A percentile compares a stretch with the other conserved stretches of the same genome.
Evolutionary conservation across 805 yeast species (phyloP).

Genomic region (Yarrowia hollandica): DNA sequence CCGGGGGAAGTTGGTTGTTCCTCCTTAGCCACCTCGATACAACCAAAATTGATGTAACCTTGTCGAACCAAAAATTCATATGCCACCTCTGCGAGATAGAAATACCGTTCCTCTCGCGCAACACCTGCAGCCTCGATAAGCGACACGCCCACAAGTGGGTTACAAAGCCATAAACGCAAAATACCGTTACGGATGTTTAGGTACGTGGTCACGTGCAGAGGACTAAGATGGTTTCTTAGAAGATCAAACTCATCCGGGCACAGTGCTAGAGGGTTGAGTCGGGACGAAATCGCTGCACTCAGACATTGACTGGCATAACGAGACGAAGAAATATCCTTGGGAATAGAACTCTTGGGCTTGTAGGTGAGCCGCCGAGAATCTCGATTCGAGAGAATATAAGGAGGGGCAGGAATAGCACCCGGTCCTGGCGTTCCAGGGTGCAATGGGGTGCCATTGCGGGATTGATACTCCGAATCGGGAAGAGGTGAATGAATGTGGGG

Average conservation of each 20-base stretch:
- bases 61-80: conserved; percentile 46
- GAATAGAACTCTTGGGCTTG: conserved; percentile 45
- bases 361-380: conserved; percentile 33
- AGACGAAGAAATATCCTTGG: conserved; percentile 42
- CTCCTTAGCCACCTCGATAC: conserved; percentile 39
- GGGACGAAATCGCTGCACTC: conserved; percentile 45
- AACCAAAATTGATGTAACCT: conserved; percentile 48
- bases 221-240: conserved; percentile 41
- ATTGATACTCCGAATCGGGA: conserved; percentile 27
- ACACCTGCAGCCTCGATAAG: conserved; percentile 48
- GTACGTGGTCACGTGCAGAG: conserved; percentile 46
- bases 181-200: conserved; percentile 47
- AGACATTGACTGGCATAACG: conserved; percentile 45
- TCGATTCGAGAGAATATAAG: conserved; percentile 34
- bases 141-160: conserved; percentile 46
- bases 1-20: conserved; percentile 30
- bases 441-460: conserved; percentile 5
- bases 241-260: conserved; percentile 43
- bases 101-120: conserved; percentile 44
- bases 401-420: conserved; percentile 34
- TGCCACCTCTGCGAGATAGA: conserved; percentile 46
- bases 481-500: conserved; percentile 27
- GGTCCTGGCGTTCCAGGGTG: conserved; percentile 30
- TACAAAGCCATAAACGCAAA: conserved; percentile 46
- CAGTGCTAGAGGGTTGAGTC: conserved; percentile 44